Conservation (phyloP, 2,329 filamentous ascomycete genomes). For the Fusarium odoratissimum region DNA sequence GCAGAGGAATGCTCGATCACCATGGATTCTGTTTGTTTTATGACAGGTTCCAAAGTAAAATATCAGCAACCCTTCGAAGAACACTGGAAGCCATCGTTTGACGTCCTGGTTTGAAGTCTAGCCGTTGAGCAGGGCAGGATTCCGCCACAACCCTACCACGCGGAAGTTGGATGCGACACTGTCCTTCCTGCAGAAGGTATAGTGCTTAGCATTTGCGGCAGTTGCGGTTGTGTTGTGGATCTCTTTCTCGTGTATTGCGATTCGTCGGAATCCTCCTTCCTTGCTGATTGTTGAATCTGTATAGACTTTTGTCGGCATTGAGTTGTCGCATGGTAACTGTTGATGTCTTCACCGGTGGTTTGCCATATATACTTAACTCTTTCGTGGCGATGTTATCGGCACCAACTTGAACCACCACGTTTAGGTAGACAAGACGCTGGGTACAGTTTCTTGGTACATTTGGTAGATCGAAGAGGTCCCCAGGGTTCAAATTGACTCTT, state of each 20-base stretch:
- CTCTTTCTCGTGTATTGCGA: background rate
- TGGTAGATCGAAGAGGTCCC: background rate
- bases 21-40: background rate
- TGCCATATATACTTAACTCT: too few species aligned
- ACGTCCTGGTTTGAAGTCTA: background rate
- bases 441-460: too few species aligned
- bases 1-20: background rate
- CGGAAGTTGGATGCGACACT: background rate
- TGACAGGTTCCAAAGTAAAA: background rate
- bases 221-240: background rate
- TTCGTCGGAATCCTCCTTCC: background rate
- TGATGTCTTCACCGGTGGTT: too few species aligned
- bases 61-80: background rate
- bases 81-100: background rate
- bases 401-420: too few species aligned
- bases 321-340: too few species aligned
- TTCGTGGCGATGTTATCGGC: too few species aligned
- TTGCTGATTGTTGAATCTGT: too few species aligned
- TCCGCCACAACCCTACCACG: background rate
- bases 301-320: too few species aligned
- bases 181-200: background rate
- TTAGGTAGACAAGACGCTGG: too few species aligned
- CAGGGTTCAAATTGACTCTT: background rate
- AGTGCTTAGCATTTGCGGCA: background rate
- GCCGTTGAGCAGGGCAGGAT: background rate